Evolutionary conservation across 1,139 yeast genomes (phyloP), one percentile per base, ranked within the genome.

Genomic region (Candida glucosophila): DNA sequence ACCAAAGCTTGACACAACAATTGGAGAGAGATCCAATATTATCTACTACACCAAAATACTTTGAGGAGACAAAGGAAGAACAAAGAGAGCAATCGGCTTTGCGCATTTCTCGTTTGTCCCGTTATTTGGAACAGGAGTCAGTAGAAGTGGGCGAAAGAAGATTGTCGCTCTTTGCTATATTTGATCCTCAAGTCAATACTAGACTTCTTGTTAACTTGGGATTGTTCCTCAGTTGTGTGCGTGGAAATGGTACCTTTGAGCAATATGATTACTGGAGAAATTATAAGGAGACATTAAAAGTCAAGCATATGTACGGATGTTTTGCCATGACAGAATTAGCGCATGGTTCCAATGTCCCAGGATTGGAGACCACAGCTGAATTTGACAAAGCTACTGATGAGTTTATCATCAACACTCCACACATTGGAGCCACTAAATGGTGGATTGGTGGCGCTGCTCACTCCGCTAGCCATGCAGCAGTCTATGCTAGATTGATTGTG

Each of bases 161-260:
- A 36, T 49, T 62, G 35, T 53, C 60, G 36, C 78, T 80, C 44
- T 69, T 81, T 23, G 72, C 76, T 27, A 62, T 76, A 17, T 64
- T 47, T 33, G 68, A 74, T 34, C 82, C 90, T 13, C 67, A 85
- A 34, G 51, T 74, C 23, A 81, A 54, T 29, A 62, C 57, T 34
- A 44, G 67, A 43, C 43, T 67, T 37, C 49, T 81, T 26, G 80
- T 80, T 29, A 82, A 80, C 53, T 61, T 74, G 43, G 86, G 85
- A 5, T 62, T 80, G 31, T 80, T 79, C 47, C 61, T 77, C 38
- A 71, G 73, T 38, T 77, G 86, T 36, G 55, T 80, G 33, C 72
- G 69, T 39, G 88, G 90, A 28, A 75, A 77, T 34, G 92, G 90
- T 37, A 76, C 90, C 28, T 31, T 38, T 15, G 58, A 52, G 19